Evolutionary conservation across 495 filamentous ascomycete species (phyloP), one percentile per base, ranked within the genome.

Genomic region (Tuber melanosporum): DNA sequence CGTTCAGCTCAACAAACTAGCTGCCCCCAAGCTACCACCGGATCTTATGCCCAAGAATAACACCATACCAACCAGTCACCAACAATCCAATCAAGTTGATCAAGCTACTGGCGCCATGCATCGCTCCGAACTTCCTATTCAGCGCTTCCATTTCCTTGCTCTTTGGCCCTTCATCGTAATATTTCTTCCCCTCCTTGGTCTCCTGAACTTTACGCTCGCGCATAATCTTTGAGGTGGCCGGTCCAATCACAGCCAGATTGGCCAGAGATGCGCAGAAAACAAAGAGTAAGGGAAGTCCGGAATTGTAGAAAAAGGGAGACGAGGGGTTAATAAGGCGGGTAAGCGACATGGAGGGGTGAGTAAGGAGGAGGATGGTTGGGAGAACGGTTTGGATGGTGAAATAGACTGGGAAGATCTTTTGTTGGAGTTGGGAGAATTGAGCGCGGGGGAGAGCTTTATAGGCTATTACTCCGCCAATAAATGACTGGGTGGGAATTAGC

Each of bases 181-280:
- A 90, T 83, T 89, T 91, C 87, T 95, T 97, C 74, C 93, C 92
- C 83, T 97, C 95, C 75, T 87, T 86, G 72, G 91, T 90, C 87
- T 93, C 92, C 88, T 80, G 76, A 15, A 74, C 32, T 84, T 92
- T 92, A 83, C 94, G 87, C 86, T 92, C 86, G 75, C 85, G 87
- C 90, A 95, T 95, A 43, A 90, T 86, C 79, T 88, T 87, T 42
- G 88, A 90, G 39, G 93, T 94, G 74, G 88, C 85, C 9, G 94
- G 94, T 0, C 92, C 90, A 69, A 97, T 83, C 69, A 91, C 86
- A 0, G 87, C 83, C 77, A 91, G 80, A 84, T 98, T 97, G 17
- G 88, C 82, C 75, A 93, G 71, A 15, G 89, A 90, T 8, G 90
- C 88, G 22, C 89, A 83, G 57, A 92, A 87, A 71, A 91, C 90